Evolutionary conservation across 768 basidiomycete species (phyloP).

Genomic region (Stropharia rugosoannulata): DNA sequence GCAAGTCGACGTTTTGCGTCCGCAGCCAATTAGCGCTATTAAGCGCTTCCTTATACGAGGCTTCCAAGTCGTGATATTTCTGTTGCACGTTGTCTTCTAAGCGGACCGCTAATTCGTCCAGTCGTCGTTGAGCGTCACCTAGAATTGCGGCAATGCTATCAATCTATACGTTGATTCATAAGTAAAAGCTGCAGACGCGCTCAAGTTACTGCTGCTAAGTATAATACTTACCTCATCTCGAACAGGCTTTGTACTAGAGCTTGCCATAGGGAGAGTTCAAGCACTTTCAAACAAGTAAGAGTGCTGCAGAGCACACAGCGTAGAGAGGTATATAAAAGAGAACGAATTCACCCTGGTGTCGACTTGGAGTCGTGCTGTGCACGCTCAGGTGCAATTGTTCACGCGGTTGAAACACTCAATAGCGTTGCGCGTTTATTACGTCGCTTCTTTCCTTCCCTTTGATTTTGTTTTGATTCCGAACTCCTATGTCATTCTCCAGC

Average conservation of each 20-base stretch:
- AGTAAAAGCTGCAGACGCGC: too few relatives aligned
- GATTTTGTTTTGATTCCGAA: neutral
- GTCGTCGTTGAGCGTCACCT: slow-evolving; percentile 13
- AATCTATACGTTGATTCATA: slow-evolving; percentile 9
- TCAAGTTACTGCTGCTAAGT: neutral
- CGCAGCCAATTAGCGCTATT: slow-evolving; percentile 26
- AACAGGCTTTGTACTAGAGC: slow-evolving; percentile 7
- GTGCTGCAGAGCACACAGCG: neutral
- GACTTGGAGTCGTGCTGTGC: too few relatives aligned
- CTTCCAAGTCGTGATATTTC: slow-evolving; percentile 39
- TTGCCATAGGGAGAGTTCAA: slow-evolving; percentile 8
- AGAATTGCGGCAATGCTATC: slow-evolving; percentile 16
- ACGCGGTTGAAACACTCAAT: neutral
- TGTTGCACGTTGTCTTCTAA: slow-evolving; percentile 13
- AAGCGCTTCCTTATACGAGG: slow-evolving; percentile 20
- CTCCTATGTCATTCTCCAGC: slow-evolving; percentile 21
- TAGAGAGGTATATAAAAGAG: neutral
- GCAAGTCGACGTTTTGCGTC: slow-evolving; percentile 32
- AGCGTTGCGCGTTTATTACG: neutral
- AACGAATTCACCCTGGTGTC: too few relatives aligned
- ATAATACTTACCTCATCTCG: slow-evolving; percentile 20
- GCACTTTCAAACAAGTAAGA: neutral
- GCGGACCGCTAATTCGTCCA: slow-evolving; percentile 13
- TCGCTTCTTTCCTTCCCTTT: neutral
- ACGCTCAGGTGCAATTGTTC: neutral